These are phyloP conservation scores for Rhizopus delemar DNA, from an alignment of 371 early-diverging fungal species.

Conservation along the genomic window DNA sequence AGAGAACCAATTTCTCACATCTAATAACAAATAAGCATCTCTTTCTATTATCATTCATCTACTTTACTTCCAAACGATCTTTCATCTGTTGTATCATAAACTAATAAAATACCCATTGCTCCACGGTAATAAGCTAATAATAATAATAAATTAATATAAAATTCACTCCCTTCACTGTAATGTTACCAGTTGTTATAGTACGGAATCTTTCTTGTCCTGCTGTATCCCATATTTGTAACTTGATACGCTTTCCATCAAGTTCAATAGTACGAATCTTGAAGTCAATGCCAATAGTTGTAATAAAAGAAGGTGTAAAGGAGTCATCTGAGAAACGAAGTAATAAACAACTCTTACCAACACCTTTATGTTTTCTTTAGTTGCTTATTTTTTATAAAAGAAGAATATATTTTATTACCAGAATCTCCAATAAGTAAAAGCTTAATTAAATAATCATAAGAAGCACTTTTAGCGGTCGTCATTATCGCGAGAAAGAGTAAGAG, in stretches of 20 bases:
- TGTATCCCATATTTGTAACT: constrained; percentile 99
- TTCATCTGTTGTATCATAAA: constrained; percentile 99
- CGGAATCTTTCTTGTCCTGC: constrained; percentile 99
- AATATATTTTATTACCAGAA: constrained; percentile 75
- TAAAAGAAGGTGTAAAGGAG: constrained; percentile 97
- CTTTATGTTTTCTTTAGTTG: constrained; percentile 23
- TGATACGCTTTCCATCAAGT: constrained; percentile 97
- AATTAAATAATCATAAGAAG: constrained; percentile 48
- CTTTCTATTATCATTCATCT: background rate
- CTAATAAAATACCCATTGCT: constrained; percentile 99
- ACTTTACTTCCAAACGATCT: constrained; percentile 90
- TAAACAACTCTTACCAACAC: constrained; percentile 98
- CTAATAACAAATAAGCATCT: constrained; percentile 30
- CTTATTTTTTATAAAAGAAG: background rate
- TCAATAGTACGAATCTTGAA: constrained; percentile 99
- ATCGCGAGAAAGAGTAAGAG: background rate
- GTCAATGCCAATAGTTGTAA: constrained; percentile 99
- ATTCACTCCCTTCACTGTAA: background rate
- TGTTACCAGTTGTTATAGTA: constrained; percentile 93
- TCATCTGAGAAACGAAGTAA: constrained; percentile 97
- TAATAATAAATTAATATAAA: background rate
- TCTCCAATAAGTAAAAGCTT: constrained; percentile 73
- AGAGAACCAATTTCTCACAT: constrained; percentile 97
- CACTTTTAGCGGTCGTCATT: constrained; percentile 67
- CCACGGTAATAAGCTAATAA: constrained; percentile 95